Conservation (phyloP, 1,139 yeast genomes). For the Arxiozyma telluris region DNA sequence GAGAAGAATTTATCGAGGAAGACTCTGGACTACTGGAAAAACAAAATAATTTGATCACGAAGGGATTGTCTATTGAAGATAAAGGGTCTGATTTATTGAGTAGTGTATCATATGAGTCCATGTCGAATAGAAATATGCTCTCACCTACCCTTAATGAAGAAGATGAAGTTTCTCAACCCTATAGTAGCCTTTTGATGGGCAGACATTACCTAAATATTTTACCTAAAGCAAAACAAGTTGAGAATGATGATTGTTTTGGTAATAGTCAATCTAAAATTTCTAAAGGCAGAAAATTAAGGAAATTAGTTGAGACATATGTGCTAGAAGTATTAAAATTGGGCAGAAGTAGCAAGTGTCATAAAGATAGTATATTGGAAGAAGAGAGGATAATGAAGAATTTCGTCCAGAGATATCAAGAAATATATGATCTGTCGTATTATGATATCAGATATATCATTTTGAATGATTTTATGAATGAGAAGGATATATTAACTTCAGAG, state of each 20-base stretch:
- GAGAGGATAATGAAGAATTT: background rate
- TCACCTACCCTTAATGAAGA: background rate
- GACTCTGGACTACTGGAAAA: background rate
- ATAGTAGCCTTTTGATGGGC: background rate
- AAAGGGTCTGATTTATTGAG: background rate
- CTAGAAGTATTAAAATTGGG: background rate
- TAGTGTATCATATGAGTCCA: background rate
- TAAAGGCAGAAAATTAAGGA: background rate
- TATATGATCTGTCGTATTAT: background rate
- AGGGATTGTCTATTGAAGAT: background rate
- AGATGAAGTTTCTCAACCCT: too few species aligned
- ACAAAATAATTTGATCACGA: background rate
- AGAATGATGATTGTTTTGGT: background rate
- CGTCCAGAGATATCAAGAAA: background rate
- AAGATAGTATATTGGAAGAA: background rate
- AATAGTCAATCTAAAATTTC: background rate
- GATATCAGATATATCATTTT: background rate
- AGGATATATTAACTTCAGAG: constrained; percentile 4
- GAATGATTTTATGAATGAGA: constrained; percentile 5
- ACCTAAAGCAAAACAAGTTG: background rate
- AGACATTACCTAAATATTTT: background rate
- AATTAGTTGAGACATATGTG: background rate
- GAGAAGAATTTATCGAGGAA: background rate
- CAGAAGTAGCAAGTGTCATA: background rate
- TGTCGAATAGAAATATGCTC: too few species aligned